phyloP scores from a whole-genome alignment of 1,284 basidiomycete genomes.

The Mycosarcoma maydis region DNA sequence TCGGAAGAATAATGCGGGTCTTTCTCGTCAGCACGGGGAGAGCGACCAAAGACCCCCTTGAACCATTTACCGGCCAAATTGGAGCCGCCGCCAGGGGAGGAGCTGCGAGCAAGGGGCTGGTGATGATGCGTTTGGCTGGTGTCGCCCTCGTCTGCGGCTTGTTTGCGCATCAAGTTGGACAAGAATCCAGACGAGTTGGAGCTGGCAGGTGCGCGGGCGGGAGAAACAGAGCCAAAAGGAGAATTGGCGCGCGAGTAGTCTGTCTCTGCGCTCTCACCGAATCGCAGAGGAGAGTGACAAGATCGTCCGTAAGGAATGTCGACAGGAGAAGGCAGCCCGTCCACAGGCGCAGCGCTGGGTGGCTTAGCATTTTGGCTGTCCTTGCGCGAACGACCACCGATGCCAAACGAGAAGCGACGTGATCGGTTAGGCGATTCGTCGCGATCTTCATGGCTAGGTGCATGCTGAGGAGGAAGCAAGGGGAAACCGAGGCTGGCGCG shows the following conservation, averaged over 20 bases:
- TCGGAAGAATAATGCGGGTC: conserved; percentile 21
- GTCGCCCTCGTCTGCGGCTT: conserved; percentile 5
- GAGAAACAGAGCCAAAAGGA: conserved; percentile 49
- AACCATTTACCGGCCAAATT: conserved; percentile 47
- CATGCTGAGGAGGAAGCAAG: conserved; percentile 14
- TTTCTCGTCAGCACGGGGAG: conserved; percentile 37
- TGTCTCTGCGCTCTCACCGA: conserved; percentile 24
- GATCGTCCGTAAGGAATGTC: conserved; percentile 42
- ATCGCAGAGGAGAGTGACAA: conserved; percentile 23
- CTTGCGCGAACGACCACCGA: conserved; percentile 9
- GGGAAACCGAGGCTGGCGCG: conserved; percentile 14
- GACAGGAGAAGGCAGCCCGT: conserved; percentile 49
- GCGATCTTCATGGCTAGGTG: conserved; percentile 4
- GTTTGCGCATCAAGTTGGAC: conserved; percentile 17
- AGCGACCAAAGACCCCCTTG: conserved; percentile 57
- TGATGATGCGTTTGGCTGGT: conserved; percentile 4
- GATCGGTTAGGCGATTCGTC: conserved; percentile 27
- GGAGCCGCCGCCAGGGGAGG: conserved; percentile 24
- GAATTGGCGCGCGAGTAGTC: conserved; percentile 44
- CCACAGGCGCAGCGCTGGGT: conserved; percentile 26
- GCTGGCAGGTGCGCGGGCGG: conserved; percentile 16
- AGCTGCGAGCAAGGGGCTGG: conserved; percentile 16
- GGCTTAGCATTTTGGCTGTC: conserved; percentile 16
- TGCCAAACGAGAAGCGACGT: conserved; percentile 35
- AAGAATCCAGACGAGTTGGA: conserved; percentile 42